phyloP scores from a whole-genome alignment of 805 yeast species.

The Lachancea quebecensis region DNA sequence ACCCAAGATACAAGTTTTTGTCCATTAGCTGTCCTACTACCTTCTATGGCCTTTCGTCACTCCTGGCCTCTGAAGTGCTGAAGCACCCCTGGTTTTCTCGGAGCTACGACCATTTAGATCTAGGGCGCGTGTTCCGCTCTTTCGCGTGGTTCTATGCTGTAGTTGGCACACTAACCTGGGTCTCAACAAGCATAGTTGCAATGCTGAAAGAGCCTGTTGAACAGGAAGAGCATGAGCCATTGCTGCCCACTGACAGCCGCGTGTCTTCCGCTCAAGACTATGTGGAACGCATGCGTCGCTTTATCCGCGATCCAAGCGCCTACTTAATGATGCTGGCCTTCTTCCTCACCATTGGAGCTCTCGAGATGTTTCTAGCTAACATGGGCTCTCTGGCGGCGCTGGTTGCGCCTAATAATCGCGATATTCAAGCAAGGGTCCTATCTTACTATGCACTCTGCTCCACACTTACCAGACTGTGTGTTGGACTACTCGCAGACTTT shows the following conservation, averaged over 20 bases:
- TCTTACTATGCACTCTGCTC: conserved; percentile 64
- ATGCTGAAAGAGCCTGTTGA: conserved; percentile 35
- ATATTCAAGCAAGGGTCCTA: conserved; percentile 35
- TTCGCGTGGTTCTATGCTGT: conserved; percentile 48
- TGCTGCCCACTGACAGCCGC: conserved; percentile 29
- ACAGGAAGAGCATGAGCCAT: conserved; percentile 13
- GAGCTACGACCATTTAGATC: conserved; percentile 33
- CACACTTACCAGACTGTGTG: conserved; percentile 56
- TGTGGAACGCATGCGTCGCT: conserved; percentile 7
- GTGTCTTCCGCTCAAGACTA: conserved; percentile 30
- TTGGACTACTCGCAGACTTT: conserved; percentile 66
- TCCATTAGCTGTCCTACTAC: conserved; percentile 87
- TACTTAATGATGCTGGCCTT: conserved; percentile 59
- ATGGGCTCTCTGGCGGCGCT: conserved; percentile 64
- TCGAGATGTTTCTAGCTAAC: conserved; percentile 78
- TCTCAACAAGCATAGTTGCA: conserved; percentile 58
- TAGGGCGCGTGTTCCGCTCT: conserved; percentile 45
- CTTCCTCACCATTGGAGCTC: conserved; percentile 68
- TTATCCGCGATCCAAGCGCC: conserved; percentile 49
- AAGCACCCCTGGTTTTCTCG: conserved; percentile 37
- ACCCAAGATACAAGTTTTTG: conserved; percentile 66
- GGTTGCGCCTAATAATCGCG: conserved; percentile 13
- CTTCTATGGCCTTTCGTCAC: conserved; percentile 75
- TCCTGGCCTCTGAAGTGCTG: conserved; percentile 62
- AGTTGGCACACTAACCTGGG: conserved; percentile 54